These are phyloP conservation scores for Annona squamosa DNA, from an alignment of 164 flowering plant genomes.

Conservation along the genomic window DNA sequence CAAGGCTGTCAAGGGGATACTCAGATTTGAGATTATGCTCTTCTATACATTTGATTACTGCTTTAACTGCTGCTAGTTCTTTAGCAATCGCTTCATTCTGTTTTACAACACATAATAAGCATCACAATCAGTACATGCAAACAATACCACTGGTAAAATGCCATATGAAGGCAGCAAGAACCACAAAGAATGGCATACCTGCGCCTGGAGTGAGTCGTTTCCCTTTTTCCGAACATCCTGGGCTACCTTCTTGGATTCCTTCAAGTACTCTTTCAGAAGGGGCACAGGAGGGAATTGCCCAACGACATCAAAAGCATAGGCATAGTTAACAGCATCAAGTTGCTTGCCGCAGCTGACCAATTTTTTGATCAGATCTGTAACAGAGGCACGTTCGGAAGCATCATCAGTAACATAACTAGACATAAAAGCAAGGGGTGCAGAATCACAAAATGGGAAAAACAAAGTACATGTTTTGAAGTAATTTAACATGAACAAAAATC, in stretches of 20 bases:
- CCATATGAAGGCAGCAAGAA: background rate
- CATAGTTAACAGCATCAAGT: conserved; percentile 51
- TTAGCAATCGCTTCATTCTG: conserved; percentile 56
- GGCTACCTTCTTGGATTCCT: conserved; percentile 36
- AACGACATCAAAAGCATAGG: conserved; percentile 45
- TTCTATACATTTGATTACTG: conserved; percentile 45
- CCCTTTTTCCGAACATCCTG: conserved; percentile 29
- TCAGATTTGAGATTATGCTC: conserved; percentile 51
- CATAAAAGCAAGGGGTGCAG: too few species aligned
- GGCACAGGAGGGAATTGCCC: conserved; percentile 62
- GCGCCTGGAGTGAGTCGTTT: conserved; percentile 23
- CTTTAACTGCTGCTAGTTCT: conserved; percentile 38
- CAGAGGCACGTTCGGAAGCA: background rate
- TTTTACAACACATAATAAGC: conserved; percentile 1
- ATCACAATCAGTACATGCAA: background rate
- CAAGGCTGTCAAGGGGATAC: conserved; percentile 32
- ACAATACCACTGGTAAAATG: background rate
- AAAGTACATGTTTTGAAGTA: too few species aligned
- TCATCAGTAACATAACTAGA: background rate
- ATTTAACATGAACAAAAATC: too few species aligned
- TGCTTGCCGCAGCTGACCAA: conserved; percentile 42
- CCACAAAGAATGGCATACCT: conserved; percentile 23
- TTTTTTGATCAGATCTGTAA: conserved; percentile 51
- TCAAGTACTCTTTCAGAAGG: conserved; percentile 35
- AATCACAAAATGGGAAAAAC: too few species aligned